A percentile compares a stretch with the other conserved stretches of the same genome.
These are phyloP conservation scores for Colletotrichum graminicola DNA, from an alignment of 2,329 filamentous ascomycete species.

Conservation along the genomic window DNA sequence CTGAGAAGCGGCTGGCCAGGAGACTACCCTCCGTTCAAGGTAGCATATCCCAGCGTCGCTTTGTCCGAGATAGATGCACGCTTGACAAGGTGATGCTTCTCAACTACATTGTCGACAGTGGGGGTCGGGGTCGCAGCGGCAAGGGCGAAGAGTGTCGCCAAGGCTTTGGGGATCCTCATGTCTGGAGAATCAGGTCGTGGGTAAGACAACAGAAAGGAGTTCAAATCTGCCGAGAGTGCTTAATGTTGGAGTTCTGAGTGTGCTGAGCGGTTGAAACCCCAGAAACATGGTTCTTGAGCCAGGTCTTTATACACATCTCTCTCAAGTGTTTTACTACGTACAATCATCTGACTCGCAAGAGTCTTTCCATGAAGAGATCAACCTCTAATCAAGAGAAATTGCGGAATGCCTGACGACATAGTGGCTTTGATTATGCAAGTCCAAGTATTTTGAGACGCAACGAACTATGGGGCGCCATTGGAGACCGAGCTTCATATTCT, in stretches of 20 bases:
- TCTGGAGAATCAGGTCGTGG: neutral
- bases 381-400: neutral
- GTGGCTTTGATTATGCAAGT: neutral
- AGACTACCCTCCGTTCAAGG: slow-evolving; percentile 53
- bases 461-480: neutral
- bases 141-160: slow-evolving; percentile 35
- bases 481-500: neutral
- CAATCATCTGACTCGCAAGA: neutral
- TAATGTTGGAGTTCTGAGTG: neutral
- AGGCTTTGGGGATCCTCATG: slow-evolving; percentile 35
- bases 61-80: slow-evolving; percentile 43
- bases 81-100: slow-evolving; percentile 40
- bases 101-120: slow-evolving; percentile 27
- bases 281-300: neutral
- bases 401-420: neutral
- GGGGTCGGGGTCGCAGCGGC: slow-evolving; percentile 41
- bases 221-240: slow-evolving; percentile 4
- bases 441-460: neutral
- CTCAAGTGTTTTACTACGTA: neutral
- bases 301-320: slow-evolving; percentile 26
- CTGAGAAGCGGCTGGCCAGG: fast-evolving
- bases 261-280: slow-evolving; percentile 6
- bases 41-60: slow-evolving; percentile 58
- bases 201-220: neutral
- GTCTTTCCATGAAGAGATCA: neutral